A percentile compares a stretch with the other conserved stretches of the same genome.
Conservation (phyloP, 371 early-diverging fungal genomes). For the Dinochytrium kinnereticum region DNA sequence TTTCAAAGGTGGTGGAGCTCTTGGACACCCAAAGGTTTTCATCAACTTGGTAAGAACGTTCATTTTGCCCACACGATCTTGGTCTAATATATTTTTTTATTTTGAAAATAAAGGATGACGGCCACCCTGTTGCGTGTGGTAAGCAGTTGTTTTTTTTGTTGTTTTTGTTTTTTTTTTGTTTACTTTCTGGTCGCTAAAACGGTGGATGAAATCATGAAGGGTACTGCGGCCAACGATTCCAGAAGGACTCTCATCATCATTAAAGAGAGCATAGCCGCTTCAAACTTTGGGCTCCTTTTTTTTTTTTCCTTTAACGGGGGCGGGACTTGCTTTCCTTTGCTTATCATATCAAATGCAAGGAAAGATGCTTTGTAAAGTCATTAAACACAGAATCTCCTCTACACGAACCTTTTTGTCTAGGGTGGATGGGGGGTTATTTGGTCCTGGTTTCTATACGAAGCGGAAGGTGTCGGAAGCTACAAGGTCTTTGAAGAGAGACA, state of each 20-base stretch:
- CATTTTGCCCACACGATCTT: not conserved
- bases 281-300: not conserved
- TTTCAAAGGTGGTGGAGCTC: constrained; percentile 77
- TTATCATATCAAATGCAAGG: no score
- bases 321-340: no score
- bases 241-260: constrained; percentile 33
- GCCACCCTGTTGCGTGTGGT: constrained; percentile 35
- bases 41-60: constrained; percentile 79
- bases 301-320: not conserved
- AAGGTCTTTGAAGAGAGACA: constrained; percentile 26
- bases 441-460: constrained; percentile 39
- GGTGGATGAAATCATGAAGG: no score
- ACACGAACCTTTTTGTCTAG: no score
- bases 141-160: not conserved
- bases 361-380: no score
- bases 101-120: constrained; percentile 26
- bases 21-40: constrained; percentile 94
- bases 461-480: constrained; percentile 46
- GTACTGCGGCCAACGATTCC: constrained; percentile 39
- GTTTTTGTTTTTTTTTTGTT: not conserved
- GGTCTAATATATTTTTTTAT: not conserved
- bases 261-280: constrained; percentile 15
- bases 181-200: not conserved
- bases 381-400: no score
- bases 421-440: no score